Evolutionary conservation across 768 basidiomycete species (phyloP).

Genomic region (Kwoniella sp.): DNA sequence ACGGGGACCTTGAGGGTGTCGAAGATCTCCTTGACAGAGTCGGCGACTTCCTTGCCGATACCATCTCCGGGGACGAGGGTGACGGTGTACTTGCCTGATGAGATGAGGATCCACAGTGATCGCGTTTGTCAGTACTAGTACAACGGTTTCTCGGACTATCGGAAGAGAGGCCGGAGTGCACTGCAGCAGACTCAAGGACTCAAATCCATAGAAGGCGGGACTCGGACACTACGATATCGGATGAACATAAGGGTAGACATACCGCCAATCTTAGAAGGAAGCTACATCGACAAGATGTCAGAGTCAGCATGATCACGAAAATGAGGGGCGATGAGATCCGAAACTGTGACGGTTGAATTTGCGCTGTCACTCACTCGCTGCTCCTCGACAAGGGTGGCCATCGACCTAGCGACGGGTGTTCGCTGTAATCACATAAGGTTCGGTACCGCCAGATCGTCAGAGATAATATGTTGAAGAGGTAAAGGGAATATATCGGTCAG

Average conservation of each 20-base stretch:
- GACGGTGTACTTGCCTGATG: conserved; percentile 60
- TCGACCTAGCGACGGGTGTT: conserved; percentile 31
- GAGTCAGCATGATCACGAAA: conserved; percentile 4
- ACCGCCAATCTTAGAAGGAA: conserved; percentile 55
- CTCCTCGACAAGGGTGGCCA: conserved; percentile 43
- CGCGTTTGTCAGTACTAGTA: neutral
- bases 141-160: too few relatives aligned
- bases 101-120: neutral
- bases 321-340: conserved; percentile 15
- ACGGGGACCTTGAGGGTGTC: conserved; percentile 96
- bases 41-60: conserved; percentile 94
- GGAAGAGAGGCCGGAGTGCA: neutral
- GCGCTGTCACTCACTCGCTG: conserved; percentile 36
- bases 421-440: conserved; percentile 2
- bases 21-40: conserved; percentile 98
- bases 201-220: too few relatives aligned
- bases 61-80: conserved; percentile 98
- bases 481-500: neutral
- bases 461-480: too few relatives aligned
- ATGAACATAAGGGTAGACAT: conserved; percentile 4
- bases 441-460: too few relatives aligned
- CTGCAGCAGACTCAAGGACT: too few relatives aligned
- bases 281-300: conserved; percentile 24
- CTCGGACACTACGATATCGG: too few relatives aligned
- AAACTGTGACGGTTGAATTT: neutral